These are phyloP conservation scores for Pharnaceum exiguum DNA, from an alignment of 148 eudicot species.

Conservation along the genomic window DNA sequence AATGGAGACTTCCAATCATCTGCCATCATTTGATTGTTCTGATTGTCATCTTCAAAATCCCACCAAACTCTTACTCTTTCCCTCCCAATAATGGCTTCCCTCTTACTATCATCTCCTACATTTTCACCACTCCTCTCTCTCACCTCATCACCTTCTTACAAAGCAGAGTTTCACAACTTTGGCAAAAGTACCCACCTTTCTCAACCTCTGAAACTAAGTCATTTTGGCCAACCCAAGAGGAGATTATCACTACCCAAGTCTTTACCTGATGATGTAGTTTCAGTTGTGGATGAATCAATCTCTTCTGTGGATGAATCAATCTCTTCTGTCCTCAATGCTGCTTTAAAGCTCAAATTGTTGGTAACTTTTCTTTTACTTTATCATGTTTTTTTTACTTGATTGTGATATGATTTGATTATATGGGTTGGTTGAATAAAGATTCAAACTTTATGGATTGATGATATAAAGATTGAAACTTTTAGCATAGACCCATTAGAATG, in stretches of 20 bases:
- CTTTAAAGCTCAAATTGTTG: conserved; percentile 69
- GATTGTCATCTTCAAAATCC: background rate
- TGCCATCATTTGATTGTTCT: too few relatives aligned
- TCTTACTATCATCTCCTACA: conserved; percentile 11
- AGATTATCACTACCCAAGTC: conserved; percentile 19
- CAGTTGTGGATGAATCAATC: conserved; percentile 32
- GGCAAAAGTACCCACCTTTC: conserved; percentile 6
- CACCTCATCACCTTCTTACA: conserved; percentile 15
- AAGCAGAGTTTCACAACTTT: conserved; percentile 3
- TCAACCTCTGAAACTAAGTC: conserved; percentile 16
- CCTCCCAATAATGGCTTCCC: conserved; percentile 49
- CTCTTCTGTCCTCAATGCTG: conserved; percentile 15
- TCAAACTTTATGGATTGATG: too few relatives aligned
- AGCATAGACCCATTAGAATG: too few relatives aligned
- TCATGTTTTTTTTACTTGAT: background rate
- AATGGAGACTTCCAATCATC: too few relatives aligned
- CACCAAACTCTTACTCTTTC: background rate
- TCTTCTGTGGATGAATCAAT: conserved; percentile 16
- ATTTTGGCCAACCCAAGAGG: conserved; percentile 2
- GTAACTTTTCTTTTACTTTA: conserved; percentile 21
- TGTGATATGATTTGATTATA: too few relatives aligned
- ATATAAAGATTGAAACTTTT: too few relatives aligned
- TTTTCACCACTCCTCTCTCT: conserved; percentile 15
- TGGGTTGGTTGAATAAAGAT: too few relatives aligned
- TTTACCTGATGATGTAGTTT: conserved; percentile 28